phyloP scores from a whole-genome alignment of 305 asterid genomes.

The Fraxinus platypoda region DNA sequence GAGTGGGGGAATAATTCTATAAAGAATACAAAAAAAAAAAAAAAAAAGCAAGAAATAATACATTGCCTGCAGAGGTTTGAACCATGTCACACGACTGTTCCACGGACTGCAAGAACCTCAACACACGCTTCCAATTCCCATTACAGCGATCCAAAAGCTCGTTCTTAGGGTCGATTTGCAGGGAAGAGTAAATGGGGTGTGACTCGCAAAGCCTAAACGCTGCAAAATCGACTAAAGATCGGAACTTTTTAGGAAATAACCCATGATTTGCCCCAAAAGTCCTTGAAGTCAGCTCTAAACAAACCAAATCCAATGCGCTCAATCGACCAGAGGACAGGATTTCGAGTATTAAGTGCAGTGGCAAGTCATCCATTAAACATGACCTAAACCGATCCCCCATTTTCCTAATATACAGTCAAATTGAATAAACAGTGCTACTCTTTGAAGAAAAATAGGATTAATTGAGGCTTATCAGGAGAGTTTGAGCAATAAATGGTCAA shows the following conservation, averaged over 20 bases:
- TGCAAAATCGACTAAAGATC: slow-evolving; percentile 66
- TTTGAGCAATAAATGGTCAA: slow-evolving; percentile 32
- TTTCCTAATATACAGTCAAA: slow-evolving; percentile 10
- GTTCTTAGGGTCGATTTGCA: slow-evolving; percentile 37
- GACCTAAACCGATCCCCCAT: slow-evolving; percentile 62
- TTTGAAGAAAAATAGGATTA: neutral
- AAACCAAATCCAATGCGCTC: slow-evolving; percentile 58
- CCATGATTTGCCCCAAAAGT: slow-evolving; percentile 48
- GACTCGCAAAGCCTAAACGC: slow-evolving; percentile 71
- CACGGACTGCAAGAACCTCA: slow-evolving; percentile 76
- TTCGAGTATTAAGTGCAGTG: slow-evolving; percentile 66
- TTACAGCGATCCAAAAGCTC: slow-evolving; percentile 58
- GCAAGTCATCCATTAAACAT: slow-evolving; percentile 60
- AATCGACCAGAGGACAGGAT: slow-evolving; percentile 59
- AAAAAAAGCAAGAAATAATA: slow-evolving; percentile 37
- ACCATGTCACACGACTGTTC: slow-evolving; percentile 70
- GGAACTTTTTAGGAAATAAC: slow-evolving; percentile 50
- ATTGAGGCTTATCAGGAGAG: slow-evolving; percentile 8
- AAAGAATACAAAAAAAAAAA: neutral
- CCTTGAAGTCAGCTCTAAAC: slow-evolving; percentile 63
- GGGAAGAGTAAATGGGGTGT: slow-evolving; percentile 49
- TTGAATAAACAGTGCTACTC: neutral
- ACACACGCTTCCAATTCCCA: slow-evolving; percentile 64
- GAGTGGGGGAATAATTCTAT: neutral
- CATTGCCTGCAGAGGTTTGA: slow-evolving; percentile 77